A percentile compares a stretch with the other conserved stretches of the same genome.
These are phyloP conservation scores for Vicia villosa DNA, from an alignment of 306 rosid genomes.

Conservation along the genomic window DNA sequence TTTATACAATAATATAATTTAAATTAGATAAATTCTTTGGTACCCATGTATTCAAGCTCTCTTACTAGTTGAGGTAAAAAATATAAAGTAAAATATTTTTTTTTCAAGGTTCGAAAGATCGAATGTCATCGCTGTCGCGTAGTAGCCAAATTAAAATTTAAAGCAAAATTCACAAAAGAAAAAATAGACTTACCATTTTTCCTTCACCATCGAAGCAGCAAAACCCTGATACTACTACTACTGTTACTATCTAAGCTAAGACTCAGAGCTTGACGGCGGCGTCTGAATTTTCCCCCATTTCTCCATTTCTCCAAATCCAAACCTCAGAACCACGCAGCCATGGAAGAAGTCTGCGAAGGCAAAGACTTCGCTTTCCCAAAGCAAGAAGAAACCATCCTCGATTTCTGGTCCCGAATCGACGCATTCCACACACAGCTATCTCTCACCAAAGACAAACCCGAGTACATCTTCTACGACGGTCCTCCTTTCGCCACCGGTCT, in stretches of 20 bases:
- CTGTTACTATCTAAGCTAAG: not conserved
- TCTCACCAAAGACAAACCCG: constrained; percentile 64
- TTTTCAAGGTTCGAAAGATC: too few relatives aligned
- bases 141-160: too few relatives aligned
- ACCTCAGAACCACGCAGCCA: not conserved
- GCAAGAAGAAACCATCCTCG: constrained; percentile 71
- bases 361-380: constrained; percentile 81
- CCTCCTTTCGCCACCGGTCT: constrained; percentile 99
- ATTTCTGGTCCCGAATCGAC: constrained; percentile 65
- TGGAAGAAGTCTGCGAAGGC: constrained; percentile 94
- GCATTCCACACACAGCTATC: constrained; percentile 78
- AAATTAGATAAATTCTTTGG: too few relatives aligned
- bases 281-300: not conserved
- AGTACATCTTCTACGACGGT: constrained; percentile 89
- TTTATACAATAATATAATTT: too few relatives aligned
- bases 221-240: not conserved
- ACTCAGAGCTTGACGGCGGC: not conserved
- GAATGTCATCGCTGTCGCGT: too few relatives aligned
- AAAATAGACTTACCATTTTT: not conserved
- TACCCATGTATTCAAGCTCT: too few relatives aligned
- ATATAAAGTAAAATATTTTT: too few relatives aligned
- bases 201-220: not conserved
- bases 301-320: not conserved
- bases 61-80: too few relatives aligned
- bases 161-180: too few relatives aligned